phyloP scores from a whole-genome alignment of 148 eudicot genomes.

The Mesembryanthemum crystallinum region DNA sequence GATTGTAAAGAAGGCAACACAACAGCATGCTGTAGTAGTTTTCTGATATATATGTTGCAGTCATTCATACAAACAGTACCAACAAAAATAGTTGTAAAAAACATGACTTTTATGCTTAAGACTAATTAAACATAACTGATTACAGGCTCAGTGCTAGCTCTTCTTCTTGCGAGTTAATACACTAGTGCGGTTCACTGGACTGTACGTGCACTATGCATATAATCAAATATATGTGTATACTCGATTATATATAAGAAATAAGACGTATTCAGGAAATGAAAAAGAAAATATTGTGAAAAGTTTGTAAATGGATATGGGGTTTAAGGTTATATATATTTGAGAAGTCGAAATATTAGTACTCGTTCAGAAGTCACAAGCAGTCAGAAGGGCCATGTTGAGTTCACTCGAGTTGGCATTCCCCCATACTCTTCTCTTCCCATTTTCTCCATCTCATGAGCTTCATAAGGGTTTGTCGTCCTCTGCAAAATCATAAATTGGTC shows the following conservation, averaged over 20 bases:
- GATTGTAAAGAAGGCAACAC: not conserved
- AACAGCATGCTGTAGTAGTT: not conserved
- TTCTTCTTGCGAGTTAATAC: not conserved
- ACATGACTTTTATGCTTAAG: not conserved
- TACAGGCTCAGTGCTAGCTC: constrained; percentile 1
- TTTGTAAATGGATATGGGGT: not conserved
- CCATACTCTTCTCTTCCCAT: constrained; percentile 45
- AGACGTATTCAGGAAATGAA: not conserved
- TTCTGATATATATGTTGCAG: not conserved
- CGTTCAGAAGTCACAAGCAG: not conserved
- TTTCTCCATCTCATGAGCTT: constrained; percentile 46
- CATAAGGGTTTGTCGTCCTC: constrained; percentile 47
- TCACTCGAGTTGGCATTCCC: constrained; percentile 29
- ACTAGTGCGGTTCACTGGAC: not conserved
- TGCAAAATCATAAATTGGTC: constrained; percentile 25
- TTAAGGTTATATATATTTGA: not conserved
- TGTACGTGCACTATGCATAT: not conserved
- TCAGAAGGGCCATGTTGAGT: constrained; percentile 43
- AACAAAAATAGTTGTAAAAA: not conserved
- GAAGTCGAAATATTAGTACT: not conserved
- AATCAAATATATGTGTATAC: not conserved
- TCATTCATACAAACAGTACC: constrained; percentile 7
- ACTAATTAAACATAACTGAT: not conserved
- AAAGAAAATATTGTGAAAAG: not conserved
- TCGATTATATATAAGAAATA: not conserved